A percentile compares a stretch with the other conserved stretches of the same genome.
phyloP scores from a whole-genome alignment of 202 grass and related monocot genomes.

The Schoenoplectus tabernaemontani region DNA sequence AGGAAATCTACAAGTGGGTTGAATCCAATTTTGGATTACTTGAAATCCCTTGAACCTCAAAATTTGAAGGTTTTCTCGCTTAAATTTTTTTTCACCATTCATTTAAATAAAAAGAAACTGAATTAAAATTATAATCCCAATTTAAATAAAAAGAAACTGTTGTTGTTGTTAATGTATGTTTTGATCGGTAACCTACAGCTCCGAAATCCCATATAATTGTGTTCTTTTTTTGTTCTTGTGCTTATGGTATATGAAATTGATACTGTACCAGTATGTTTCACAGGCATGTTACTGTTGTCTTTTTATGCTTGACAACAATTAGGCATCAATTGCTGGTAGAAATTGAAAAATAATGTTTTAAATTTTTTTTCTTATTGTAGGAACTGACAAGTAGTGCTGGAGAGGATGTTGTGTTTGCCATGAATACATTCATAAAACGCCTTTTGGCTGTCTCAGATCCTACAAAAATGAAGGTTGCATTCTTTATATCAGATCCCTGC shows the following conservation, averaged over 20 bases:
- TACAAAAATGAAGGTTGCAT: constrained; percentile 73
- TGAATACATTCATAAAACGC: constrained; percentile 89
- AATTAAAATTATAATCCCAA: no score
- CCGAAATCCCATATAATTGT: background rate
- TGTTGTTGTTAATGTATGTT: background rate
- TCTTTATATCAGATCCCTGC: background rate
- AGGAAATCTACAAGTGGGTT: constrained; percentile 51
- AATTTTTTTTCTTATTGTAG: constrained; percentile 30
- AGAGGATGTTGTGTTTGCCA: constrained; percentile 88
- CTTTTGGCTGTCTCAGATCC: constrained; percentile 78
- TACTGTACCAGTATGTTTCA: background rate
- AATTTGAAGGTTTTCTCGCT: constrained; percentile 67
- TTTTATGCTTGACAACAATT: background rate
- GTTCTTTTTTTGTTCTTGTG: background rate
- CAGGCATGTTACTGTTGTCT: background rate
- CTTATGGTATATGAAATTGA: background rate
- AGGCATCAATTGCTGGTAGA: constrained; percentile 4
- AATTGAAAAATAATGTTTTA: background rate
- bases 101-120: background rate
- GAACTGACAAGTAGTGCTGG: constrained; percentile 76
- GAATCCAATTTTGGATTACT: constrained; percentile 79
- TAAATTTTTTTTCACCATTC: background rate
- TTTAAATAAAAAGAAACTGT: no score
- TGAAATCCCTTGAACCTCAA: constrained; percentile 82
- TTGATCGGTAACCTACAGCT: background rate